Conservation (phyloP, 441 rosid species). For the Raphanus hybrid region DNA sequence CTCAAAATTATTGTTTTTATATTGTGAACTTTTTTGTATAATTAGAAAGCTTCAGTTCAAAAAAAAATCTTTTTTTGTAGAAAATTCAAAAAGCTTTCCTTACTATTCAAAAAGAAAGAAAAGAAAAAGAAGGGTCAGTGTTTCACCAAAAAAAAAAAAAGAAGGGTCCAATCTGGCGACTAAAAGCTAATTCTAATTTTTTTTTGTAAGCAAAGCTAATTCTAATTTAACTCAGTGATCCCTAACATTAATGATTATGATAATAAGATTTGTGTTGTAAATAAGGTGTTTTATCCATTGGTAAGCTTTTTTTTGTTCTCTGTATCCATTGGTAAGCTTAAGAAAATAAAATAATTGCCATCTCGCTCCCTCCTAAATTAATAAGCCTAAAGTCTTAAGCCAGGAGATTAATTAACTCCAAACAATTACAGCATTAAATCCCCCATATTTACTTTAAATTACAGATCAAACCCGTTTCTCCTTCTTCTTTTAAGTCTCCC, state of each 20-base stretch:
- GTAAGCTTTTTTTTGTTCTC: neutral
- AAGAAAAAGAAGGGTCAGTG: too few relatives aligned
- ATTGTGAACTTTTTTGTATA: neutral
- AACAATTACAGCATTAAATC: neutral
- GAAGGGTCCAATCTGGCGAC: neutral
- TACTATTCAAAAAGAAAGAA: neutral
- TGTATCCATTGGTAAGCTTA: neutral
- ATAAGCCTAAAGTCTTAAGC: neutral
- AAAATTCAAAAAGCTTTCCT: neutral
- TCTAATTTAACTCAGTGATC: neutral
- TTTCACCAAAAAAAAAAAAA: too few relatives aligned
- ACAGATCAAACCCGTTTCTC: conserved; percentile 32
- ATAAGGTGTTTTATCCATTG: neutral
- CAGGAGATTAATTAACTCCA: neutral
- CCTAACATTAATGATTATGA: neutral
- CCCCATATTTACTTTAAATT: conserved; percentile 20
- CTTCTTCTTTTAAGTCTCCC: conserved; percentile 7
- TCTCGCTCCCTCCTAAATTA: neutral
- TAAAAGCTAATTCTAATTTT: neutral
- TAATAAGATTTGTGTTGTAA: neutral
- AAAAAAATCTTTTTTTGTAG: neutral
- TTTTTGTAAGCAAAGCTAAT: too few relatives aligned
- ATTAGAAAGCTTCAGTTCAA: too few relatives aligned
- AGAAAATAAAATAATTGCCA: neutral
- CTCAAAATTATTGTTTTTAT: conserved; percentile 10